Base-by-base conservation (phyloP, 108 stramenopile genomes). In the Cyclotella kingstonii region DNA sequence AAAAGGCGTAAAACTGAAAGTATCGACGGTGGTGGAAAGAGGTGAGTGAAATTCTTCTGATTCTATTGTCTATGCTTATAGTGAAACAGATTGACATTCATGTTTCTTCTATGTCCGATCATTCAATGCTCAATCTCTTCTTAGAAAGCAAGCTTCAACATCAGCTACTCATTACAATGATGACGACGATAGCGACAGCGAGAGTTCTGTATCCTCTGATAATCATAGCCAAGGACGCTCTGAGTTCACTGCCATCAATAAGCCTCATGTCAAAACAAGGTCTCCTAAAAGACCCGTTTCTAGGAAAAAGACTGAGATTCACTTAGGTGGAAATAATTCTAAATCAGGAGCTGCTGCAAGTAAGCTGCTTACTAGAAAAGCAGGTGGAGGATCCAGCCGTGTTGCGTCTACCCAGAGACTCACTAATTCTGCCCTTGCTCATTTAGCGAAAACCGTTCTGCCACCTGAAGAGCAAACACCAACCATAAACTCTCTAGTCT, bases 371-470 rank as follows among this genome's bases (percentile, higher is more conserved):
- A 33, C 14, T 10, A 17, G 46, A 30, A 18, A n/a, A 26, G 44
- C 25, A 43, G 36, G 15, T 19, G 43, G 30, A 44, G 17, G 33
- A 29, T 9, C 52, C 38, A 23, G 41, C 51, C n/a, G 30, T 4
- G 14, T 18, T 18, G 22, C 36, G 3, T 7, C 53, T 2, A 21
- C 33, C 18, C 50, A 51, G 30, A 15, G 51, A 53, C 17, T 40
- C 35, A n/a, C 55, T 12, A 54, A 73, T 18, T 29, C 66, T 7
- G 29, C 54, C 73, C 45, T 75, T 18, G 58, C 63, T 7, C 10
- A 42, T 36, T 74, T 63, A 40, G 66, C 69, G 42, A 79, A 61
- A 43, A 59, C 69, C 48, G 68, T 51, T 39, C 74, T 79, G 47
- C 75, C 50, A 52, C 60, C 60, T 43, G 28, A 46, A 6, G 82